phyloP scores from a whole-genome alignment of 306 rosid species.

The Hippophae tibetana region DNA sequence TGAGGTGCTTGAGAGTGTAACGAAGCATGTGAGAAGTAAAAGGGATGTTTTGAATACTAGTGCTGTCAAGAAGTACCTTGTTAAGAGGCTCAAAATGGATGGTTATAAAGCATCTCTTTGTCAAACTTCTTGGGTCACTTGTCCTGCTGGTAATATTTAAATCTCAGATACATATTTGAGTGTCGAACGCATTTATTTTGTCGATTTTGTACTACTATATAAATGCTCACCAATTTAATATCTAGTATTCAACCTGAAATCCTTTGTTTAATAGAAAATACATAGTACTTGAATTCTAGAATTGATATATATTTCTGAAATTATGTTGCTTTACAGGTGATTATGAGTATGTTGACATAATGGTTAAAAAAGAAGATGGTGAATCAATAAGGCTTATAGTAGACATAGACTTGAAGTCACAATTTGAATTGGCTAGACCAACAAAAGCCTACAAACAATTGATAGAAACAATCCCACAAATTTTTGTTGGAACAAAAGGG shows the following conservation, averaged over 20 bases:
- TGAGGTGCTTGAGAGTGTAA: slow-evolving; percentile 30
- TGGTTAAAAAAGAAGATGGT: slow-evolving; percentile 16
- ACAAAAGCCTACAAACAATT: slow-evolving; percentile 45
- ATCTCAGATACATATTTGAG: too few species aligned
- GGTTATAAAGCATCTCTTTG: slow-evolving; percentile 51
- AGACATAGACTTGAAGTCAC: slow-evolving; percentile 65
- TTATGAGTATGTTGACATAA: slow-evolving; percentile 49
- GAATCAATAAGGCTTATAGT: slow-evolving; percentile 38
- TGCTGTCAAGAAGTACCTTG: slow-evolving; percentile 38
- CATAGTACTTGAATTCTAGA: too few species aligned
- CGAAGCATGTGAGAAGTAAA: slow-evolving; percentile 36
- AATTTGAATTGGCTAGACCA: slow-evolving; percentile 65
- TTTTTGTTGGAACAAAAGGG: slow-evolving; percentile 49
- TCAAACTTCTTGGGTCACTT: slow-evolving; percentile 59
- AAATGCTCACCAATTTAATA: too few species aligned
- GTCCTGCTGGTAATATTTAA: slow-evolving; percentile 44
- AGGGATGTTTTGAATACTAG: slow-evolving; percentile 23
- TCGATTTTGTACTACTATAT: too few species aligned
- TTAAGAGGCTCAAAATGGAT: slow-evolving; percentile 37
- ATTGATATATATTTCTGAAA: too few species aligned
- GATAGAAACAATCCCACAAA: slow-evolving; percentile 33
- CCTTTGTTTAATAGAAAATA: too few species aligned
- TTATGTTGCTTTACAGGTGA: slow-evolving; percentile 28
- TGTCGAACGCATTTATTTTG: too few species aligned
- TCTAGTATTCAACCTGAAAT: too few species aligned